A percentile compares a stretch with the other conserved stretches of the same genome.
These are phyloP conservation scores for Immersiella caudata DNA, from an alignment of 495 filamentous ascomycete genomes.

Conservation along the genomic window DNA sequence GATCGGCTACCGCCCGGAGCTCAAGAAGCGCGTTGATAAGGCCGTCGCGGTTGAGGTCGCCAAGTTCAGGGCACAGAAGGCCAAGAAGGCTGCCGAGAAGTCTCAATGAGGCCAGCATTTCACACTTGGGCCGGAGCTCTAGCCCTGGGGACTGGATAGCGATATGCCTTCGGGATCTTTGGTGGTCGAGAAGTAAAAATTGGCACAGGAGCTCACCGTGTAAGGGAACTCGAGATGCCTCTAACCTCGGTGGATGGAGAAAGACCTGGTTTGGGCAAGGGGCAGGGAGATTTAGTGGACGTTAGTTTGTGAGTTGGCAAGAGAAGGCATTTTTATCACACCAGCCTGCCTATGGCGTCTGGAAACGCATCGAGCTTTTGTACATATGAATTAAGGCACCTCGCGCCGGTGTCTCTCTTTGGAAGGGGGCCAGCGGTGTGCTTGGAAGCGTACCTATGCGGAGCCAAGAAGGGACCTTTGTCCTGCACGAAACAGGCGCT, in stretches of 20 bases:
- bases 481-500: background rate
- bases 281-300: background rate
- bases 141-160: background rate
- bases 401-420: background rate
- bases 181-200: background rate
- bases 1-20: slow-evolving; percentile 85
- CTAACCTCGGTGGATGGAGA: background rate
- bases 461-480: background rate
- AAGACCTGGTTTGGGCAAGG: background rate
- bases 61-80: slow-evolving; percentile 56
- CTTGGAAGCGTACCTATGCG: background rate
- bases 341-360: background rate
- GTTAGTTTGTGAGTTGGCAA: background rate
- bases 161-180: background rate
- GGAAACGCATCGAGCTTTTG: background rate
- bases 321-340: background rate
- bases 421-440: background rate
- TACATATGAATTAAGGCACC: background rate
- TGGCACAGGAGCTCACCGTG: background rate
- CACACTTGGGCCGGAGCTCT: too few species aligned
- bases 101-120: slow-evolving; percentile 7
- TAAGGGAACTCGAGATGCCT: background rate
- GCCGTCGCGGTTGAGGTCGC: slow-evolving; percentile 70
- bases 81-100: slow-evolving; percentile 27
- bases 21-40: slow-evolving; percentile 77